These are phyloP conservation scores for Oryza glaberrima DNA, from an alignment of 176 grass and related monocot genomes.

Conservation along the genomic window DNA sequence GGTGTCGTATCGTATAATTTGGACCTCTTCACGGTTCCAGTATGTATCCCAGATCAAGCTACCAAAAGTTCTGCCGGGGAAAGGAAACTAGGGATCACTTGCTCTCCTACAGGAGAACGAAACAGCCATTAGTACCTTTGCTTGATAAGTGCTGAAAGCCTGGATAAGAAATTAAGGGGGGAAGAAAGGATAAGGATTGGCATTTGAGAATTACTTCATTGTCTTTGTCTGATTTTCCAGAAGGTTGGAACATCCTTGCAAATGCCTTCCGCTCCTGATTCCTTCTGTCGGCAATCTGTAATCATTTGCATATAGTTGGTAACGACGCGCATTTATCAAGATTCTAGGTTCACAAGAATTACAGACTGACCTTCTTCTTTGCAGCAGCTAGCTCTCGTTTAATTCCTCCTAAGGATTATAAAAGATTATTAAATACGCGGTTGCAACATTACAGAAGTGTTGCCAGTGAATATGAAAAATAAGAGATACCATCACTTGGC, in stretches of 20 bases:
- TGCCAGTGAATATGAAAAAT: background rate
- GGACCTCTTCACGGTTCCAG: constrained; percentile 26
- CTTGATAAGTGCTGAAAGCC: background rate
- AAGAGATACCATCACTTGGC: constrained; percentile 79
- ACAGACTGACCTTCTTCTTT: constrained; percentile 79
- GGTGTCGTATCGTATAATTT: background rate
- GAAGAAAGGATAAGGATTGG: background rate
- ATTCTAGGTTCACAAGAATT: background rate
- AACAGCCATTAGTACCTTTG: constrained; percentile 21
- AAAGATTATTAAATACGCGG: constrained; percentile 13
- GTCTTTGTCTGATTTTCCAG: constrained; percentile 61
- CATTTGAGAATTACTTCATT: constrained; percentile 52
- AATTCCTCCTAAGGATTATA: constrained; percentile 64
- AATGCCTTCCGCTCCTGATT: constrained; percentile 83
- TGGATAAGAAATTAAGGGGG: background rate
- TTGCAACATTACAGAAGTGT: background rate
- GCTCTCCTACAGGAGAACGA: constrained; percentile 32
- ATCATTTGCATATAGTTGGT: constrained; percentile 24
- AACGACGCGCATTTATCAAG: background rate
- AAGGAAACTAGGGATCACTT: constrained; percentile 45
- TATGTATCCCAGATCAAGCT: constrained; percentile 52
- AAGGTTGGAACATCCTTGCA: constrained; percentile 91
- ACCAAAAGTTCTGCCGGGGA: constrained; percentile 45
- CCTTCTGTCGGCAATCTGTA: constrained; percentile 76
- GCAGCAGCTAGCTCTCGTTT: constrained; percentile 82